phyloP scores from a whole-genome alignment of 192 early-diverging fungal species.

The Jimgerdemannia flammicorona region DNA sequence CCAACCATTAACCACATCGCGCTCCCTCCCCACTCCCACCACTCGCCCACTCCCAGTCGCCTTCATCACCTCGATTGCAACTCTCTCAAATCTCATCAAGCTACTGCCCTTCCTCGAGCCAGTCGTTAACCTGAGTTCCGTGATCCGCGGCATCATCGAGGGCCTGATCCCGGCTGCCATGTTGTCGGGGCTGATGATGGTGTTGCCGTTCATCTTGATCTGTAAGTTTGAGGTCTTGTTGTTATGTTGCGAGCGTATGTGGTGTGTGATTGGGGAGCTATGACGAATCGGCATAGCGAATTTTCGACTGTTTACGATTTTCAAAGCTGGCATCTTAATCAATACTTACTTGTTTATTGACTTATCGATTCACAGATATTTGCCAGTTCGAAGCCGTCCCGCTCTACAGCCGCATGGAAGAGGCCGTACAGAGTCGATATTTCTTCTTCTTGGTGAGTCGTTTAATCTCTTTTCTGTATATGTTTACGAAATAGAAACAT shows the following conservation, averaged over 20 bases:
- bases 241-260: not conserved
- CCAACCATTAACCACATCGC: too few relatives aligned
- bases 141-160: slow-evolving; percentile 41
- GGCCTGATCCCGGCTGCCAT: slow-evolving; percentile 52
- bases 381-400: slow-evolving; percentile 45
- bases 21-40: too few relatives aligned
- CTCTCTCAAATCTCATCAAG: slow-evolving; percentile 43
- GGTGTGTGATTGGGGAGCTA: not conserved
- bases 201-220: slow-evolving; percentile 51
- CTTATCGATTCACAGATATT: slow-evolving; percentile 21
- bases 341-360: too few relatives aligned
- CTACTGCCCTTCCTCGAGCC: slow-evolving; percentile 47
- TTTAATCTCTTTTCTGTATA: not conserved
- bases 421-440: slow-evolving; percentile 54
- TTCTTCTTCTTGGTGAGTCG: slow-evolving; percentile 65
- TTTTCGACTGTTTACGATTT: too few relatives aligned
- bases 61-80: slow-evolving; percentile 48
- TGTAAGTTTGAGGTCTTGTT: not conserved
- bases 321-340: too few relatives aligned
- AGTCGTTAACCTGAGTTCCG: slow-evolving; percentile 1
- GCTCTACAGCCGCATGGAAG: slow-evolving; percentile 49
- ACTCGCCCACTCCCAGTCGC: slow-evolving; percentile 29
- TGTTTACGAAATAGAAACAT: not conserved
- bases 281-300: too few relatives aligned
- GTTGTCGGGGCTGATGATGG: slow-evolving; percentile 47